Conservation (phyloP, 345 rosid genomes). For the Excoecaria cochinchinensis region DNA sequence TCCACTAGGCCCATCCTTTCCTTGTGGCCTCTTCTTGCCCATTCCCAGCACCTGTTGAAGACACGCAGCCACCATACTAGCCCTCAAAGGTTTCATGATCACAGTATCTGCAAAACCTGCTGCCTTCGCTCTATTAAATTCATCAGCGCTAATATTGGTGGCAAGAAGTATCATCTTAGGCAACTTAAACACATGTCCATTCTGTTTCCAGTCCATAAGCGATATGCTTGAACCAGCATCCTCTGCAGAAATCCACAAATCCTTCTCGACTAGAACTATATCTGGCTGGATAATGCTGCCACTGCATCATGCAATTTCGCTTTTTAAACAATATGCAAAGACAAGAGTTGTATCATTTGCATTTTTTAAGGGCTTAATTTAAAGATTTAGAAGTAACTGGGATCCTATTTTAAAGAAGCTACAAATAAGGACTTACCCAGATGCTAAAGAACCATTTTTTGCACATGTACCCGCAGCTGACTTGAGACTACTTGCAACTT, state of each 20-base stretch:
- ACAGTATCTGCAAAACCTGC: constrained; percentile 88
- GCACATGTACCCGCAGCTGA: constrained; percentile 34
- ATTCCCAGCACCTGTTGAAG: constrained; percentile 74
- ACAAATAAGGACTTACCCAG: constrained; percentile 45
- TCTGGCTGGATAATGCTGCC: constrained; percentile 56
- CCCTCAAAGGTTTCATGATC: constrained; percentile 91
- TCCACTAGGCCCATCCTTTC: constrained; percentile 41
- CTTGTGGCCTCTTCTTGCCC: constrained; percentile 60
- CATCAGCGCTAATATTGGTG: constrained; percentile 60
- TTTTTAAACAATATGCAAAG: neutral
- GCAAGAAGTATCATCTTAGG: constrained; percentile 78
- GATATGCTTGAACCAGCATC: constrained; percentile 39
- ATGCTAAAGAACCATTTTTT: constrained; percentile 48
- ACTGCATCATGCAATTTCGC: neutral
- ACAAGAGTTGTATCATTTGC: neutral
- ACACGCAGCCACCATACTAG: constrained; percentile 96
- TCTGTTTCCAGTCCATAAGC: constrained; percentile 45
- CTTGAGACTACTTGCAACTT: constrained; percentile 54
- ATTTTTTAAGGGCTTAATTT: neutral
- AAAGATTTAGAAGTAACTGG: neutral
- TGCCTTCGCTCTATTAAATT: constrained; percentile 67
- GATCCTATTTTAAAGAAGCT: neutral
- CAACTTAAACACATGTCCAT: constrained; percentile 43
- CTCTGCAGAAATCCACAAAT: constrained; percentile 66
- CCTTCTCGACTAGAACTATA: constrained; percentile 85